Conservation (phyloP, 2,329 filamentous ascomycete genomes). For the Phyllosticta capitalensis region DNA sequence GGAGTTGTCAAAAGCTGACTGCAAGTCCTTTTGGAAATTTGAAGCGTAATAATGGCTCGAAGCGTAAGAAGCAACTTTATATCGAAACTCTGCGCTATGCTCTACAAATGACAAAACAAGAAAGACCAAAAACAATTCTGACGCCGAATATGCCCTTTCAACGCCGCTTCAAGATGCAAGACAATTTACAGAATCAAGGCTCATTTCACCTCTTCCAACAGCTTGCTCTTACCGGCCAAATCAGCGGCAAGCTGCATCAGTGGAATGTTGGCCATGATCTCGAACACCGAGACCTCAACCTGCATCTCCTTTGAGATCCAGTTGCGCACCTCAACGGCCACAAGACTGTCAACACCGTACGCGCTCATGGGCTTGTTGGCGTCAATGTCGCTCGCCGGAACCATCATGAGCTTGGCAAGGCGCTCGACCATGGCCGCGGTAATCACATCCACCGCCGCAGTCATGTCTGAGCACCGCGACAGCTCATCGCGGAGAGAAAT, state of each 20-base stretch:
- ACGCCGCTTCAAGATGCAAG: neutral
- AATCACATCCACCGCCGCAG: neutral
- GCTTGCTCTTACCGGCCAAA: neutral
- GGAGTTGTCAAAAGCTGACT: too few relatives aligned
- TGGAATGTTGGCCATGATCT: constrained; percentile 10
- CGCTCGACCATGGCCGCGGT: neutral
- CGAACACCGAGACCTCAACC: constrained; percentile 14
- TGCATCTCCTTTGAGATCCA: constrained; percentile 15
- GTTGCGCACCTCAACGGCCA: constrained; percentile 19
- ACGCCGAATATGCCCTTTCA: neutral
- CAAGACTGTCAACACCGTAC: constrained; percentile 18
- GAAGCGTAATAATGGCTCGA: too few relatives aligned
- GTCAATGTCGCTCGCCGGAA: constrained; percentile 2
- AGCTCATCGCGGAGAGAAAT: neutral
- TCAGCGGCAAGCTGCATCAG: neutral
- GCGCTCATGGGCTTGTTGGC: neutral
- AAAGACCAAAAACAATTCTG: neutral
- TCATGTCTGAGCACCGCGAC: neutral
- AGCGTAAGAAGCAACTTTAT: too few relatives aligned
- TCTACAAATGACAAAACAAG: too few relatives aligned
- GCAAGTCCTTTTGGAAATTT: too few relatives aligned
- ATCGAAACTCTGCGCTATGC: neutral
- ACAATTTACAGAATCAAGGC: neutral
- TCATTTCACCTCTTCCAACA: neutral
- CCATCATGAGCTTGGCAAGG: neutral